Evolutionary conservation across 2,329 filamentous ascomycete species (phyloP), one percentile per base, ranked within the genome.

Genomic region (Phialocephala sp.): DNA sequence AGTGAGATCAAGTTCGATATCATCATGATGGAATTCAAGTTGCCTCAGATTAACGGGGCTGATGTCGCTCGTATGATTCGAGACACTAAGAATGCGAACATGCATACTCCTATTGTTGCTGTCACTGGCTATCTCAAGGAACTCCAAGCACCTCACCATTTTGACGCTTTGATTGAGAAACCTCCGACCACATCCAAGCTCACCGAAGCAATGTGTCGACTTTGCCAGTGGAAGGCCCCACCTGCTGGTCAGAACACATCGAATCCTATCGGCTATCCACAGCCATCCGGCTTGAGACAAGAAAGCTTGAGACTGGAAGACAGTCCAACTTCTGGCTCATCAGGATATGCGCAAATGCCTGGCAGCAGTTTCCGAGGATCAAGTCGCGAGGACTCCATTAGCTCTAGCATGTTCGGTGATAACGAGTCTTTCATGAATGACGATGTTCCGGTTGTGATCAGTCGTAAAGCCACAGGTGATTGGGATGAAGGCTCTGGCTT

Each of bases 41-140:
- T 99, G 55, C 94, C 95, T 11, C 93, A 97, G 75, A 93, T 98
- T 75, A 98, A 93, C 73, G 95, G 95, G 27, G 91, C 93, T 14
- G 95, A 99, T 76, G 92, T 99, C 64, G 94, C 95, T 59, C 91
- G 95, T 39, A 99, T 99, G 95, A 93, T 99, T 71, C 89, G 95
- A 57, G 94, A 98, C 76, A 97, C 94, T 0, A 95, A 94, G 80
- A 97, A 97, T 77, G 88, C 92, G 65, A 99, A 99, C 76, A 91
- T 92, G 0, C 89, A 95, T 72, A 99, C 95, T 0, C 95, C 95
- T 0, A 97, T 99, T 68, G 93, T 99, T 64, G 94, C 93, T 57
- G 94, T 99, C 39, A 99, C 95, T 3, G 94, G 95, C 8, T 99
- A 99, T 77, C 82, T 99, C n/a, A 98, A 98, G 77, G 95, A 99